Percentiles rank a stretch among this genome's conserved stretches.
These are phyloP conservation scores for Phytophthora cryptogea DNA, from an alignment of 352 stramenopile species.

Conservation along the genomic window DNA sequence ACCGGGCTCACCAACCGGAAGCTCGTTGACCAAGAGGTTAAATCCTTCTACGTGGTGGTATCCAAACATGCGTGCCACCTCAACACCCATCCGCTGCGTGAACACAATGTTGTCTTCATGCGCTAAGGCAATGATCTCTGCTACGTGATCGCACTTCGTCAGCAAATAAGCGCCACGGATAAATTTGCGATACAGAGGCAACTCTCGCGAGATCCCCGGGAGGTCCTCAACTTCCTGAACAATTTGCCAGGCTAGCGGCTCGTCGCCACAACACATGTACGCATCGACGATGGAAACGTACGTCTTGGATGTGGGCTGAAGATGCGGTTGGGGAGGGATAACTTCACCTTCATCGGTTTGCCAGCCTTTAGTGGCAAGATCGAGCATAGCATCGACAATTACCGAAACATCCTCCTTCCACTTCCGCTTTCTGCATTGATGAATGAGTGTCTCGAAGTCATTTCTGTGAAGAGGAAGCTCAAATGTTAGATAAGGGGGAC, in stretches of 20 bases:
- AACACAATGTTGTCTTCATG: constrained; percentile 57
- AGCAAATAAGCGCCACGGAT: constrained; percentile 68
- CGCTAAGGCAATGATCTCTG: constrained; percentile 51
- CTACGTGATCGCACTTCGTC: constrained; percentile 64
- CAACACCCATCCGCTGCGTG: constrained; percentile 64
- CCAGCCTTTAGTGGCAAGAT: constrained; percentile 55
- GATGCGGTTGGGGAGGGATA: constrained; percentile 55
- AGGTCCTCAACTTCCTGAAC: constrained; percentile 52
- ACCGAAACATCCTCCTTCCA: constrained; percentile 74
- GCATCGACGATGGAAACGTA: constrained; percentile 76
- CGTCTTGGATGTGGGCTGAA: constrained; percentile 65
- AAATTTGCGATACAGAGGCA: constrained; percentile 74
- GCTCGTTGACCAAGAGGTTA: constrained; percentile 46
- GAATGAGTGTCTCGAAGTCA: constrained; percentile 83
- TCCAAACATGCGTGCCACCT: constrained; percentile 71
- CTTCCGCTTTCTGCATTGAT: constrained; percentile 83
- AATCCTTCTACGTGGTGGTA: constrained; percentile 56
- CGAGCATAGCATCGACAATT: constrained; percentile 62
- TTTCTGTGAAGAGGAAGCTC: constrained; percentile 40
- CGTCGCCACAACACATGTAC: constrained; percentile 71
- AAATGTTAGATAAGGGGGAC: constrained; percentile 4
- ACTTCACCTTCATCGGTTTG: constrained; percentile 3
- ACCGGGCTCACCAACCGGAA: constrained; percentile 28
- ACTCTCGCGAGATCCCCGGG: constrained; percentile 44
- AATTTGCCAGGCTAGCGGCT: constrained; percentile 58